Evolutionary conservation across 140 eudicot genomes (phyloP).

Genomic region (Ambrosia hybrid): DNA sequence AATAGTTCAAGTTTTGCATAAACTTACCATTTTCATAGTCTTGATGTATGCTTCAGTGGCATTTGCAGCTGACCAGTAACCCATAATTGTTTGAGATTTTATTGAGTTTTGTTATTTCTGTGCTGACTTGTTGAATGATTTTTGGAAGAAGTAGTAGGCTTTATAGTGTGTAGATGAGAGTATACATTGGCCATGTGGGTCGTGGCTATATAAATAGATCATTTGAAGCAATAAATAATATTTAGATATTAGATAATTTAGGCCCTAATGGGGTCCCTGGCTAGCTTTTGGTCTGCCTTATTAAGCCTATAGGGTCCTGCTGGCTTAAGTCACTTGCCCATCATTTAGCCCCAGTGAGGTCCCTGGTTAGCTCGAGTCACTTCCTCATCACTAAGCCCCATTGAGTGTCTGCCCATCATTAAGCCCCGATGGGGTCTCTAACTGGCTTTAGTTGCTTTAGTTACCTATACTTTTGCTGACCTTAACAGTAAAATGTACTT

Average conservation of each 20-base stretch:
- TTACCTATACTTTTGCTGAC: no score
- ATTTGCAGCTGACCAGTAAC: constrained; percentile 85
- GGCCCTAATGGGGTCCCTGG: not conserved
- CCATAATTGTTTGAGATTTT: constrained; percentile 42
- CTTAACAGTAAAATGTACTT: no score
- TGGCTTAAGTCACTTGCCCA: not conserved
- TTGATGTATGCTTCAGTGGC: constrained; percentile 82
- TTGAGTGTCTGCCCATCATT: no score
- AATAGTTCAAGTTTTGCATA: not conserved
- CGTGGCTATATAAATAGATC: constrained; percentile 29
- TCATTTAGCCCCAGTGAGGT: no score
- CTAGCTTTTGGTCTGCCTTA: not conserved
- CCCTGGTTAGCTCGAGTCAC: not conserved
- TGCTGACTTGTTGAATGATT: not conserved
- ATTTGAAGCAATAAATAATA: constrained; percentile 3
- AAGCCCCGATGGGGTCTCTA: no score
- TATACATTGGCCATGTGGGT: constrained; percentile 25
- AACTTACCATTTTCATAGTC: constrained; percentile 71
- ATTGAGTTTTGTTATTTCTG: not conserved
- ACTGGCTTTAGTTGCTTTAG: no score
- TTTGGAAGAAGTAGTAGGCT: not conserved
- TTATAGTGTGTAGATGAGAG: constrained; percentile 15
- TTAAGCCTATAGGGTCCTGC: not conserved
- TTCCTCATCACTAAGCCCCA: no score
- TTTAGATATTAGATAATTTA: not conserved